Percentiles rank a stretch among this genome's conserved stretches.
phyloP scores from a whole-genome alignment of 1,139 yeast genomes.

The Suhomyces terraborum region DNA sequence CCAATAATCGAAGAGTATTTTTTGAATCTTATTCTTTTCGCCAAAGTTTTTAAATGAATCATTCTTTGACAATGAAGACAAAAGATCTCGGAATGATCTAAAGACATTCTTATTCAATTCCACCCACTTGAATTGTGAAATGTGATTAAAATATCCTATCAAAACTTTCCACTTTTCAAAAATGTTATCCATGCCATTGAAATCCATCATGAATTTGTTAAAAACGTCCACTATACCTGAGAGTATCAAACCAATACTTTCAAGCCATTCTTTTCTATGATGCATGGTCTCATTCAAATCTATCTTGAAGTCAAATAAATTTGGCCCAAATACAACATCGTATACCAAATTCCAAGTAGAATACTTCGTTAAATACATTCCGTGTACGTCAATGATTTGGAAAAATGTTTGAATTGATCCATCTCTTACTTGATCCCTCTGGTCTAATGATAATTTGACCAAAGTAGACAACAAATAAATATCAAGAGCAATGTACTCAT shows the following conservation, averaged over 20 bases:
- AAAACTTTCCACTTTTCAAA: conserved; percentile 49
- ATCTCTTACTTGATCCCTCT: conserved; percentile 78
- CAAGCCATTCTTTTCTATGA: conserved; percentile 49
- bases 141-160: conserved; percentile 45
- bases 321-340: conserved; percentile 45
- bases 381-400: conserved; percentile 80
- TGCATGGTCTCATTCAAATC: conserved; percentile 15
- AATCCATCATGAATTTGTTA: conserved; percentile 42
- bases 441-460: conserved; percentile 62
- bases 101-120: conserved; percentile 56
- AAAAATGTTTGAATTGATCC: conserved; percentile 89
- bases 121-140: conserved; percentile 43
- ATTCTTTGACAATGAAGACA: conserved; percentile 24
- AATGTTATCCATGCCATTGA: conserved; percentile 20
- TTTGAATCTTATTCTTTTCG: conserved; percentile 30
- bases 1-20: conserved; percentile 66
- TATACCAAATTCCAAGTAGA: conserved; percentile 61
- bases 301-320: conserved; percentile 26
- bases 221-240: conserved; percentile 60
- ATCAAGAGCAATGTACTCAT: conserved; percentile 51
- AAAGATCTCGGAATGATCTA: conserved; percentile 51
- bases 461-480: conserved; percentile 62
- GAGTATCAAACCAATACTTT: conserved; percentile 57
- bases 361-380: conserved; percentile 47
- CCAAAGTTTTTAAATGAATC: neutral